phyloP scores from a whole-genome alignment of 371 early-diverging fungal genomes.

The Saksenaea vasiformis region DNA sequence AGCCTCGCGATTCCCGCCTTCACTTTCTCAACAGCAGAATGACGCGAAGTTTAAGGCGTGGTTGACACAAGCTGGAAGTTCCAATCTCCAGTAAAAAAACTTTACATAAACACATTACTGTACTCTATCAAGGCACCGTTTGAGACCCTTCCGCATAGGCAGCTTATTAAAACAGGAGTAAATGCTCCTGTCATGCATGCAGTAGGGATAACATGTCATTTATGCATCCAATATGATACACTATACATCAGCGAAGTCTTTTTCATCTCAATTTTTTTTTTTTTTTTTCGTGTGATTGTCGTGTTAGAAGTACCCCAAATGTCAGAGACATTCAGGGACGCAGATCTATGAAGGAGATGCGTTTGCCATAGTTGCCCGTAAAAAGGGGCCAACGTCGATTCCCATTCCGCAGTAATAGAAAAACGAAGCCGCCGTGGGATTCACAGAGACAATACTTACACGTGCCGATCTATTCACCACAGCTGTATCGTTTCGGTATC shows the following conservation, averaged over 20 bases:
- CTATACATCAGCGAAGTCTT: neutral
- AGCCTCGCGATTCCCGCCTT: slow-evolving; percentile 47
- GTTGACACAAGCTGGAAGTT: slow-evolving; percentile 30
- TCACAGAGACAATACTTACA: no score
- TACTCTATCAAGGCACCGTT: neutral
- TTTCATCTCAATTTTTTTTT: no score
- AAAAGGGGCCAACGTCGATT: no score
- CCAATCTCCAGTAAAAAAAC: slow-evolving; percentile 10
- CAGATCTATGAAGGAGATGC: no score
- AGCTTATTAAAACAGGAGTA: neutral
- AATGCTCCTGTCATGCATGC: neutral
- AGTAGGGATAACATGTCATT: slow-evolving; percentile 1
- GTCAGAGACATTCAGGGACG: no score
- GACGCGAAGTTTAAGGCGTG: slow-evolving; percentile 40
- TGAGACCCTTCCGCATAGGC: neutral
- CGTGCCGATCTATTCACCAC: no score
- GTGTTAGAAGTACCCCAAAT: no score
- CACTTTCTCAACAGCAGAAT: slow-evolving; percentile 32
- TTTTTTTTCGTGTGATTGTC: no score
- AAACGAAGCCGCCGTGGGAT: no score
- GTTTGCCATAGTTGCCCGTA: no score
- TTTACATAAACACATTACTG: neutral
- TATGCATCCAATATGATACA: neutral
- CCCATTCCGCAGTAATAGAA: no score
- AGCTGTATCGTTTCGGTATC: no score